These are phyloP conservation scores for Daldinia caldariorum DNA, from an alignment of 495 filamentous ascomycete species.

Conservation along the genomic window DNA sequence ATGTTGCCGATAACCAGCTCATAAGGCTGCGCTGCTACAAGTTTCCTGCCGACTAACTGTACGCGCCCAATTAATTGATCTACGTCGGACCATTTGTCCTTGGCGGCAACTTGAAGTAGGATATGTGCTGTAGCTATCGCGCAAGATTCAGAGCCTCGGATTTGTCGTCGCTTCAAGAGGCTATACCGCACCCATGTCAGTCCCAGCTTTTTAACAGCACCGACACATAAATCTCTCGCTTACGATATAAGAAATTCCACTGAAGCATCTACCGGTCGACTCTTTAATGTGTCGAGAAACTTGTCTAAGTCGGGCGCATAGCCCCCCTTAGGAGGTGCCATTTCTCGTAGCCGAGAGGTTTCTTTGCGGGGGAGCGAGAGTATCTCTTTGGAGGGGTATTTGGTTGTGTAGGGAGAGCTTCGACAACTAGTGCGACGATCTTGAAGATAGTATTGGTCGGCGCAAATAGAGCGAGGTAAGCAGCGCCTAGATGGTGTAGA, in stretches of 20 bases:
- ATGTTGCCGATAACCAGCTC: slow-evolving; percentile 95
- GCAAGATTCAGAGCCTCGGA: slow-evolving; percentile 84
- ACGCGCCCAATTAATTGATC: slow-evolving; percentile 80
- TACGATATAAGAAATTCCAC: slow-evolving; percentile 85
- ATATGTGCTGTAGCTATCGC: slow-evolving; percentile 90
- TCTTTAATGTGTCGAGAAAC: slow-evolving; percentile 79
- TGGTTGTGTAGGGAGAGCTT: slow-evolving; percentile 5
- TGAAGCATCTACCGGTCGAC: slow-evolving; percentile 76
- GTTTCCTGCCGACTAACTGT: slow-evolving; percentile 74
- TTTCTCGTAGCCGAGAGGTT: slow-evolving; percentile 26
- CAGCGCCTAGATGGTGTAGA: not conserved
- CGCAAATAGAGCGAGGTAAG: slow-evolving; percentile 21
- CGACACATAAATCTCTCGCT: slow-evolving; percentile 44
- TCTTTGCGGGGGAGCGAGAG: no score
- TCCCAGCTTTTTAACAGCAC: slow-evolving; percentile 17
- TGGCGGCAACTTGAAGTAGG: slow-evolving; percentile 82
- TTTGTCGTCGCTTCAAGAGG: slow-evolving; percentile 88
- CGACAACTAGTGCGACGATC: slow-evolving; percentile 8
- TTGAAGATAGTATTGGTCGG: slow-evolving; percentile 11
- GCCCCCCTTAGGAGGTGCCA: slow-evolving; percentile 56
- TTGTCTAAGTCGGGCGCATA: slow-evolving; percentile 75
- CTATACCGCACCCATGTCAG: slow-evolving; percentile 53
- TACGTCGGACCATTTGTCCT: slow-evolving; percentile 74
- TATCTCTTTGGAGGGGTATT: not conserved
- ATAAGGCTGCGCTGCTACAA: slow-evolving; percentile 82